Evolutionary conservation across 2,329 filamentous ascomycete species (phyloP).

Genomic region (Ascochyta pisi): DNA sequence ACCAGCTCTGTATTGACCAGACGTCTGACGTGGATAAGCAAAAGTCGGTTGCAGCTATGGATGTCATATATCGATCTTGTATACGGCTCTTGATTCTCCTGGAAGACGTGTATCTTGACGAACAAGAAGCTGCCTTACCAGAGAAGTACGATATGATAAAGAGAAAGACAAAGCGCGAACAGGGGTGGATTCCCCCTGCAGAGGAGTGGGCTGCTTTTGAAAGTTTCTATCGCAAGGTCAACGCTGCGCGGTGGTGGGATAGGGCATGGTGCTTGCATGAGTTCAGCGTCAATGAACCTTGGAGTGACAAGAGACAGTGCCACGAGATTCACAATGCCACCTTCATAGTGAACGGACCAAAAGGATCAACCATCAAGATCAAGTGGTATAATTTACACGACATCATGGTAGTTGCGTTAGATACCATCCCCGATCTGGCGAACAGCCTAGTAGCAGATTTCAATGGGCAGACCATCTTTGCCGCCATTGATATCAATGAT

Average conservation of each 20-base stretch:
- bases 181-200: slow-evolving; percentile 5
- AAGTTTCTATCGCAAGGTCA: slow-evolving; percentile 18
- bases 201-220: neutral
- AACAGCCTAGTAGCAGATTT: neutral
- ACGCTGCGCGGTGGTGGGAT: slow-evolving; percentile 21
- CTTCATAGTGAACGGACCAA: slow-evolving; percentile 23
- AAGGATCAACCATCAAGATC: slow-evolving; percentile 17
- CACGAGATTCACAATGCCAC: slow-evolving; percentile 19
- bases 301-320: slow-evolving; percentile 17
- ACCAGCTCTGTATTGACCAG: slow-evolving; percentile 28
- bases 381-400: slow-evolving; percentile 19
- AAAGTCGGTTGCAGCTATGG: slow-evolving; percentile 25
- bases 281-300: slow-evolving; percentile 24
- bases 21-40: slow-evolving; percentile 13
- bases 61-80: slow-evolving; percentile 26
- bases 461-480: slow-evolving; percentile 6
- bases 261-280: slow-evolving; percentile 29
- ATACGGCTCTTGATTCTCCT: slow-evolving; percentile 20
- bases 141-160: slow-evolving; percentile 2
- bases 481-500: slow-evolving; percentile 2
- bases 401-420: slow-evolving; percentile 8
- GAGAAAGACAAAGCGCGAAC: neutral
- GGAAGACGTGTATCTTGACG: slow-evolving; percentile 22
- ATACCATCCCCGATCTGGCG: neutral
- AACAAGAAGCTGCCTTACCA: slow-evolving; percentile 8